Evolutionary conservation across 352 stramenopile species (phyloP), one percentile per base, ranked within the genome.

Genomic region (Globisporangium okanoganense): DNA sequence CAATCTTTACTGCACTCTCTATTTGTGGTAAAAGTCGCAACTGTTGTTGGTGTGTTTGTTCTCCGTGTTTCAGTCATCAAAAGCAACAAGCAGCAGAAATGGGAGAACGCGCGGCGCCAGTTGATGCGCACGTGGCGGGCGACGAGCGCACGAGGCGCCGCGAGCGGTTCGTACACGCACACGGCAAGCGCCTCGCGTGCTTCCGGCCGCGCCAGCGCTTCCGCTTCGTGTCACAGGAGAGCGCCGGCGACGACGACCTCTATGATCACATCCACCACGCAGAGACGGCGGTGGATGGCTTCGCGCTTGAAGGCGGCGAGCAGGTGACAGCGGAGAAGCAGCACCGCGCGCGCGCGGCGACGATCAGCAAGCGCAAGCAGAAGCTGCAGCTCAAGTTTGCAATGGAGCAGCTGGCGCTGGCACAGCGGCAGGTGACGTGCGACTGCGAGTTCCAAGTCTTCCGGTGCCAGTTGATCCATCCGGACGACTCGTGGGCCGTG

Each of bases 131-230:
- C 14, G 24, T 20, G 47, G 25, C 25, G 5, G 29, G n/a, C 8
- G n/a, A 3, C 10, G 24, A 41, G 35, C 35, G 22, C 25, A 13
- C 24, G 24, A 24, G 12, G 24, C 29, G 13, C 5, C 43, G 51
- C 22, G 51, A 62, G 43, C 38, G 29, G 7, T 45, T n/a, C 14
- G 5, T 33, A n/a, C 55, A 56, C 6, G 38, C 49, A 8, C 82
- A 92, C 48, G 82, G 82, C 6, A 58, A 63, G 41, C 75, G 79
- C 1, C 69, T 92, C 35, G 66, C 75, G 33, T 92, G 82, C 58
- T 92, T 90, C 66, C 79, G 79, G 0, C 75, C 82, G 14, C 74
- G 65, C n/a, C 69, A 76, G 50, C 79, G 82, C 20, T 92, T 88
- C 50, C 58, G 66, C 5, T 64, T 72, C 13, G 47, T 44, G 24